These are phyloP conservation scores for Dictyostelium discoideum DNA, from an alignment of 78 protist genomes.

Conservation along the genomic window DNA sequence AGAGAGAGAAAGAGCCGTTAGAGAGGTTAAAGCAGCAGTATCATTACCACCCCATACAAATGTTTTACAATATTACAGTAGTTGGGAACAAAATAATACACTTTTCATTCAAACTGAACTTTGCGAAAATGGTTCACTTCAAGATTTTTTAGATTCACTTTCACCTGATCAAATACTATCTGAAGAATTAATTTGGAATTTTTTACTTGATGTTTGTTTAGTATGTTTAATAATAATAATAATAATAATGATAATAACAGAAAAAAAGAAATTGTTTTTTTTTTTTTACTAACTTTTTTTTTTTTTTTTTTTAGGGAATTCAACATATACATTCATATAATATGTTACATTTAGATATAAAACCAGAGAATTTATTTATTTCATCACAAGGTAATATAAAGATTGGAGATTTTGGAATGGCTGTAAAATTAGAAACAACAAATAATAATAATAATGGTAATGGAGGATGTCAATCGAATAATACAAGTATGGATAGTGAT, in stretches of 20 bases:
- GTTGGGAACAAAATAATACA: slow-evolving; percentile 84
- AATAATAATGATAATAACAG: too few species aligned
- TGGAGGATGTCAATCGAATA: neutral
- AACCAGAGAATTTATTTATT: slow-evolving; percentile 91
- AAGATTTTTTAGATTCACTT: slow-evolving; percentile 37
- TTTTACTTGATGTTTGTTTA: slow-evolving; percentile 71
- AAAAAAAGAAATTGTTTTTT: too few species aligned
- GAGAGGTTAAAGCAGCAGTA: slow-evolving; percentile 58
- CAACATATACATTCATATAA: slow-evolving; percentile 81
- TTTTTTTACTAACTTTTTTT: slow-evolving; percentile 9
- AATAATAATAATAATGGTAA: slow-evolving; percentile 14
- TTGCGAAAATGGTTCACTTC: slow-evolving; percentile 81
- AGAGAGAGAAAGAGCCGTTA: slow-evolving; percentile 73
- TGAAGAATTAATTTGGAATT: slow-evolving; percentile 82
- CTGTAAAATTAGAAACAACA: slow-evolving; percentile 10
- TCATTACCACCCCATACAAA: slow-evolving; percentile 66
- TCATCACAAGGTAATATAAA: slow-evolving; percentile 55
- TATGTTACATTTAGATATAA: slow-evolving; percentile 91
- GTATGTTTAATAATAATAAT: neutral
- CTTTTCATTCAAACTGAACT: slow-evolving; percentile 86
- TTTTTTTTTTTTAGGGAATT: slow-evolving; percentile 43
- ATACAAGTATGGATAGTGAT: neutral
- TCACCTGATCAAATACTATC: neutral
- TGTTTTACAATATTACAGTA: slow-evolving; percentile 55
- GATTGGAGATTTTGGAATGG: slow-evolving; percentile 91